Evolutionary conservation across 768 basidiomycete genomes (phyloP).

Genomic region (Tulasnella sp.): DNA sequence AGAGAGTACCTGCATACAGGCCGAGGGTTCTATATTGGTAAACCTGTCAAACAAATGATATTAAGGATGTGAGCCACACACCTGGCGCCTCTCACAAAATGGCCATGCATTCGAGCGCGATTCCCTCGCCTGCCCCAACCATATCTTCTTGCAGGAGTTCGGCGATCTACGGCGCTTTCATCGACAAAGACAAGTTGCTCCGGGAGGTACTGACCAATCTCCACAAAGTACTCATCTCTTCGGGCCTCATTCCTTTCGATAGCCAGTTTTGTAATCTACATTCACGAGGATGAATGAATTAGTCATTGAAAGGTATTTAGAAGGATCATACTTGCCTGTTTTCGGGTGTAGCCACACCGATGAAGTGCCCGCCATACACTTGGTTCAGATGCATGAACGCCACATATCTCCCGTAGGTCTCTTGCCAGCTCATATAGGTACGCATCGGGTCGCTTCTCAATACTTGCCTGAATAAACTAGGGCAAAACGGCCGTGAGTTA

Average conservation of each 20-base stretch:
- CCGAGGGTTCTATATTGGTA: too few species aligned
- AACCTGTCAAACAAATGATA: not conserved
- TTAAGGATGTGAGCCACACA: not conserved
- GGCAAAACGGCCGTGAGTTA: not conserved
- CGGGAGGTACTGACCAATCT: constrained; percentile 20
- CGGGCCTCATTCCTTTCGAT: constrained; percentile 25
- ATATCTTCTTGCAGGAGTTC: not conserved
- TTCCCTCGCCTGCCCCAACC: not conserved
- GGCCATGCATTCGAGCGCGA: not conserved
- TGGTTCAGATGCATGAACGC: not conserved
- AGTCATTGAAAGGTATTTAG: not conserved
- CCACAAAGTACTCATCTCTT: constrained; percentile 9
- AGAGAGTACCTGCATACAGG: constrained; percentile 20
- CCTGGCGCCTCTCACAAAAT: constrained; percentile 3
- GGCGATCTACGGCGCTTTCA: constrained; percentile 21
- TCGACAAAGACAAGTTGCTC: constrained; percentile 29
- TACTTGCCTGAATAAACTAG: not conserved
- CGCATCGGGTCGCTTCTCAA: not conserved
- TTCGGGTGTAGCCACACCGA: constrained; percentile 13
- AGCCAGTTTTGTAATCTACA: constrained; percentile 22
- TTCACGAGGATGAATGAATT: too few species aligned
- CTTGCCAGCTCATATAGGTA: not conserved
- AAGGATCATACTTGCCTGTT: constrained; percentile 16
- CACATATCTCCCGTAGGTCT: not conserved
- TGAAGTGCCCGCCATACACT: constrained; percentile 17